Percentiles rank a stretch among this genome's conserved stretches.
Evolutionary conservation across 1,139 yeast genomes (phyloP).

Genomic region (Yamadazyma pseudoaaseri): DNA sequence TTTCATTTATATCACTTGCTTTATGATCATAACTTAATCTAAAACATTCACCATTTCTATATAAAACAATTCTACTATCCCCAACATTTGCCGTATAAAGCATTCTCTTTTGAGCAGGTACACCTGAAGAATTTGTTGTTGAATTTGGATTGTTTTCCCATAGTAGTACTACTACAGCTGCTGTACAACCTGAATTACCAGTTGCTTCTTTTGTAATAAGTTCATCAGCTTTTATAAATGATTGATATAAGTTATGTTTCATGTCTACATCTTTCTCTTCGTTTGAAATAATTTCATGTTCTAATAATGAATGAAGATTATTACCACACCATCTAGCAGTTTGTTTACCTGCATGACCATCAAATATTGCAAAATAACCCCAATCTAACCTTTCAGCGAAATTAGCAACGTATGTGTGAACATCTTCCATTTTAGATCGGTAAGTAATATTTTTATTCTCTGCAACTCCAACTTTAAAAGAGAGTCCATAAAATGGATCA

Average conservation of each 20-base stretch:
- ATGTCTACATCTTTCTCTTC: conserved; percentile 24
- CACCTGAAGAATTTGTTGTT: conserved; percentile 17
- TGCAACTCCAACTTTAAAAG: conserved; percentile 82
- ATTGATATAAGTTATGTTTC: conserved; percentile 53
- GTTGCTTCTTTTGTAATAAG: conserved; percentile 57
- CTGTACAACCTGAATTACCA: conserved; percentile 88
- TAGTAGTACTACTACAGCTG: conserved; percentile 87
- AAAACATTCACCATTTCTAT: conserved; percentile 69
- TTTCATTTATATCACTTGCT: conserved; percentile 79
- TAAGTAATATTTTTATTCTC: conserved; percentile 82
- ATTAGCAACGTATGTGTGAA: conserved; percentile 90
- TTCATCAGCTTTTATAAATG: conserved; percentile 74
- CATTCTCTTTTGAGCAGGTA: conserved; percentile 58
- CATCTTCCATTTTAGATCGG: conserved; percentile 94
- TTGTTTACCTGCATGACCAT: conserved; percentile 96
- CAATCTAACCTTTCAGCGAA: conserved; percentile 87
- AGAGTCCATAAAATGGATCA: conserved; percentile 50
- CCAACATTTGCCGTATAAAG: conserved; percentile 95
- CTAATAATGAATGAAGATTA: conserved; percentile 68
- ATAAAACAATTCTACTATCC: conserved; percentile 81
- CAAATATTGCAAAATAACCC: conserved; percentile 95
- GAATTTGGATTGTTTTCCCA: conserved; percentile 55
- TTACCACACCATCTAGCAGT: conserved; percentile 97
- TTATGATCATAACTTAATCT: conserved; percentile 92
- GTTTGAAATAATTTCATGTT: conserved; percentile 40